Base-by-base conservation (phyloP, 2,329 filamentous ascomycete genomes). In the Beauveria brongniartii region DNA sequence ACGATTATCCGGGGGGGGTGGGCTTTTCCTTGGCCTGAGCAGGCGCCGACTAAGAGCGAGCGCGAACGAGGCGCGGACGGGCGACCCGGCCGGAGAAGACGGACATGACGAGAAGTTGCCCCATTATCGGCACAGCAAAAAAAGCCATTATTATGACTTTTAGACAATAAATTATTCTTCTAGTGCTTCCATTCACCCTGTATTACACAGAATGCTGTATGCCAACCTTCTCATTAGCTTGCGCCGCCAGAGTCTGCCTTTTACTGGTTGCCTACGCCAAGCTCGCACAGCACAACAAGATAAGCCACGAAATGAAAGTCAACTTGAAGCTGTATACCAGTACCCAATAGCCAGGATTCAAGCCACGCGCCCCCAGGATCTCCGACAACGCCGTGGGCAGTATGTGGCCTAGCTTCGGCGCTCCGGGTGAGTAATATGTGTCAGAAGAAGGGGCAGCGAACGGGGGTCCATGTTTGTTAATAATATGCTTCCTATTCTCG, bases 31-130 rank as follows among this genome's bases (percentile, higher is more conserved):
- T 44, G 55, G 34, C 24, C 14, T 46, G n/a, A n/a, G 47, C 26
- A 59, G 56, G 56, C 56, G 56, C 56, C 56, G 58, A 60, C 56
- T 53, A 53, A 46, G 56, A 52, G 47, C 48, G 56, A 53, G 56
- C 24, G 58, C 51, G 56, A 60, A 30, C 50, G 56, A 52, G 56
- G 56, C 37, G 57, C 57, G 57, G 57, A 60, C 48, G 57, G 41
- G 57, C 58, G 58, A 55, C 50, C 58, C 58, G 57, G 50, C 57
- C 57, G 50, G 58, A 54, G 50, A 55, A 30, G 41, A 60, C 58
- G 58, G 58, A 55, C 58, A 47, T 47, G 16, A 22, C 20, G 34
- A 12, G 24, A 16, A 22, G 20, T 50, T 50, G 56, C 48, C 48
- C 58, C 58, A 60, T 60, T 40, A 40, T 60, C 43, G 51, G 43